Percentiles rank a stretch among this genome's conserved stretches.
These are phyloP conservation scores for Candida nanaspora DNA, from an alignment of 805 yeast species.

Conservation along the genomic window DNA sequence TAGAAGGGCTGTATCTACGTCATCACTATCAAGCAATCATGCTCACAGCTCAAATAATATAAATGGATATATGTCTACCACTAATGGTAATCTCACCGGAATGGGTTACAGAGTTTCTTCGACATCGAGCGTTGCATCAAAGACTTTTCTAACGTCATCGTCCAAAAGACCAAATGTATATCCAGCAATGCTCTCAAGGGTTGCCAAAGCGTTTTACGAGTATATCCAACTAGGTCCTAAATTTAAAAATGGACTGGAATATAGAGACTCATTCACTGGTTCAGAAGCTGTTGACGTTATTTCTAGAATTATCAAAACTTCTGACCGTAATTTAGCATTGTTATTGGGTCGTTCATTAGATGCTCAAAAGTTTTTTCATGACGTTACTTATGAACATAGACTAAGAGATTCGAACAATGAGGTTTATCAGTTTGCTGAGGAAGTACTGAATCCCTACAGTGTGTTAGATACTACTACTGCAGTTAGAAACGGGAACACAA, in stretches of 20 bases:
- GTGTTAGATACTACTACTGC: neutral
- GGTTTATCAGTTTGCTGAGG: constrained; percentile 75
- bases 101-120: constrained; percentile 16
- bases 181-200: constrained; percentile 84
- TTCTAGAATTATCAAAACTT: constrained; percentile 77
- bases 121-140: constrained; percentile 26
- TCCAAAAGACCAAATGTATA: constrained; percentile 64
- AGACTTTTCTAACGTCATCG: constrained; percentile 42
- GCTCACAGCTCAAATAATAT: constrained; percentile 16
- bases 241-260: constrained; percentile 84
- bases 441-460: constrained; percentile 26
- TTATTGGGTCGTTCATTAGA: constrained; percentile 86
- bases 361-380: constrained; percentile 91
- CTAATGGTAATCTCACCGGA: neutral
- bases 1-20: constrained; percentile 29
- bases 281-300: constrained; percentile 90
- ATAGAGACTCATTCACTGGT: constrained; percentile 91
- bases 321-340: constrained; percentile 85
- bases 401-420: constrained; percentile 82
- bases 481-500: neutral
- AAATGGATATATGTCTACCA: constrained; percentile 7
- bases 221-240: constrained; percentile 65
- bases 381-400: constrained; percentile 91
- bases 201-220: constrained; percentile 71
- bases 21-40: constrained; percentile 20